phyloP scores from a whole-genome alignment of 345 rosid genomes.

The Orychophragmus violaceus region DNA sequence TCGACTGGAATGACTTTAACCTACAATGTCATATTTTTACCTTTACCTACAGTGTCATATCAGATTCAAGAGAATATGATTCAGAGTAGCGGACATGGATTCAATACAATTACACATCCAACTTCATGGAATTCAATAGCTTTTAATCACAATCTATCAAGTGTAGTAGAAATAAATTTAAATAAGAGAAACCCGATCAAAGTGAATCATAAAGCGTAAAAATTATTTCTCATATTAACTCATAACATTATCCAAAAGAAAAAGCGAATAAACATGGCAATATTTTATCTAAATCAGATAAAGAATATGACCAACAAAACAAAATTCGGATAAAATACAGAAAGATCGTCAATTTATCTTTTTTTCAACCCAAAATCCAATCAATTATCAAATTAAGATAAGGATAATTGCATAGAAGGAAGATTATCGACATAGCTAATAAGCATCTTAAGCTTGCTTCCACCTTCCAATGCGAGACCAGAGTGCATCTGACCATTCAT shows the following conservation, averaged over 20 bases:
- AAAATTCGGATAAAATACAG: background rate
- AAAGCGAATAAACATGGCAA: constrained; percentile 1
- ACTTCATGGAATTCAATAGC: background rate
- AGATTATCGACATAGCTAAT: constrained; percentile 91
- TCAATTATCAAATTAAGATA: background rate
- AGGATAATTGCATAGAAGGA: constrained; percentile 62
- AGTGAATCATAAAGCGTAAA: constrained; percentile 9
- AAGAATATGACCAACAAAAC: background rate
- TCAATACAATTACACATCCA: constrained; percentile 3
- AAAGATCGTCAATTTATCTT: background rate
- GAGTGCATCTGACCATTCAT: constrained; percentile 99
- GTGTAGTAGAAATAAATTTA: background rate
- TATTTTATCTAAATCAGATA: background rate
- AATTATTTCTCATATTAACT: background rate
- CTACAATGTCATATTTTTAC: background rate
- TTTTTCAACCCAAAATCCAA: background rate
- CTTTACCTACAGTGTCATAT: background rate
- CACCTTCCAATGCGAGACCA: constrained; percentile 94
- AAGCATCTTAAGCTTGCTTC: constrained; percentile 98
- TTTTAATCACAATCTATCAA: background rate
- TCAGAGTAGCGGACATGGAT: background rate
- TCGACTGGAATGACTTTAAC: background rate
- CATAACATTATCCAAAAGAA: constrained; percentile 8
- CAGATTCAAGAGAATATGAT: background rate
- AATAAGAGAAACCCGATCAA: background rate